phyloP scores from a whole-genome alignment of 352 stramenopile species.

The Phytophthora ramorum region DNA sequence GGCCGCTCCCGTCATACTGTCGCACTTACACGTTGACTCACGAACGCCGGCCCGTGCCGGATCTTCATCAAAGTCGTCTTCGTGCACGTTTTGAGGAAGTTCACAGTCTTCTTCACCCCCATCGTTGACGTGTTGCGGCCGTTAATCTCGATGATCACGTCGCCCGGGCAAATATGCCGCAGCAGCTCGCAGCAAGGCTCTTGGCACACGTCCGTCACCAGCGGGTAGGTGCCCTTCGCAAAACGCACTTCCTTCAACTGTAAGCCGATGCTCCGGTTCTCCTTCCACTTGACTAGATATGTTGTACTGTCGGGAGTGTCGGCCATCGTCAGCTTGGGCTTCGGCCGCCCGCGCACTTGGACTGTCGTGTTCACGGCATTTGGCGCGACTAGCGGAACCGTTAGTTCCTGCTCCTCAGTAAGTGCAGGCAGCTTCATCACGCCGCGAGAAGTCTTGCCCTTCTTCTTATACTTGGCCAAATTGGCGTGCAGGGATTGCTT shows the following conservation, averaged over 20 bases:
- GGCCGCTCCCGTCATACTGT: conserved; percentile 48
- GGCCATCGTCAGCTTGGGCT: conserved; percentile 77
- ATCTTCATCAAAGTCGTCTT: conserved; percentile 91
- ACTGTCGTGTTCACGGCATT: conserved; percentile 87
- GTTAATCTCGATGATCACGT: conserved; percentile 91
- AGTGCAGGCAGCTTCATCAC: conserved; percentile 73
- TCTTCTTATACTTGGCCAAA: conserved; percentile 80
- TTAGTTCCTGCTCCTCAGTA: conserved; percentile 64
- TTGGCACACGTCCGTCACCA: conserved; percentile 86
- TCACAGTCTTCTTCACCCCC: conserved; percentile 91
- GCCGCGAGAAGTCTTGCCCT: conserved; percentile 69
- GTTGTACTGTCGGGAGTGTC: conserved; percentile 85
- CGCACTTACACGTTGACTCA: conserved; percentile 80
- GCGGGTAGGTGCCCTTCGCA: conserved; percentile 77
- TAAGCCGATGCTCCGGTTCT: conserved; percentile 85
- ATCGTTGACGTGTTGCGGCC: conserved; percentile 89
- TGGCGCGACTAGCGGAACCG: conserved; percentile 78
- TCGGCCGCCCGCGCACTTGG: conserved; percentile 80
- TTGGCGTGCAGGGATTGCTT: conserved; percentile 63
- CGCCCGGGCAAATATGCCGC: conserved; percentile 84
- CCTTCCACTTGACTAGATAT: conserved; percentile 91
- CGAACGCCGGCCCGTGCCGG: conserved; percentile 76
- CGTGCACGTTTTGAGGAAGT: conserved; percentile 84
- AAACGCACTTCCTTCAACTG: conserved; percentile 86
- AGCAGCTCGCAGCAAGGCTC: conserved; percentile 84